A percentile compares a stretch with the other conserved stretches of the same genome.
phyloP scores from a whole-genome alignment of 306 rosid species.

The Pyrus betulifolia region DNA sequence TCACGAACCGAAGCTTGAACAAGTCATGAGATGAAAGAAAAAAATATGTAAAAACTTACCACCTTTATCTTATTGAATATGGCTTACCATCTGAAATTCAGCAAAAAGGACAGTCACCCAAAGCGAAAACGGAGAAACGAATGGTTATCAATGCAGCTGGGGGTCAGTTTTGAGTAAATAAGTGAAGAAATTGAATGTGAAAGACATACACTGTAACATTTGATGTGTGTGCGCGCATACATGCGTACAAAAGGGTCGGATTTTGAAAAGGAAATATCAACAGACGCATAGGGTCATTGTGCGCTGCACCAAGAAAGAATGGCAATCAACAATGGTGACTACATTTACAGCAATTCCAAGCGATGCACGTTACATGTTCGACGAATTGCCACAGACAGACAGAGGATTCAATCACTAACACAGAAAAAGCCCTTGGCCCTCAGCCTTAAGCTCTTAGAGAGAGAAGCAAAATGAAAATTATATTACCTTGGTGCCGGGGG shows the following conservation, averaged over 20 bases:
- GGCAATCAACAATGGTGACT: neutral
- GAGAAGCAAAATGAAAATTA: neutral
- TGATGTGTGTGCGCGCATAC: too few relatives aligned
- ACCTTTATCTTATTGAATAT: neutral
- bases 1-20: neutral
- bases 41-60: neutral
- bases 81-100: neutral
- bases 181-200: too few relatives aligned
- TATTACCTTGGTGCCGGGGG: slow-evolving; percentile 57
- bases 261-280: too few relatives aligned
- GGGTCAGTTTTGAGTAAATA: too few relatives aligned
- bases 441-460: too few relatives aligned
- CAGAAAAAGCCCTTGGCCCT: neutral
- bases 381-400: neutral
- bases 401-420: neutral
- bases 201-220: too few relatives aligned
- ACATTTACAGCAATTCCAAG: neutral
- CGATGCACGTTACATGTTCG: slow-evolving; percentile 7
- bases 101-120: too few relatives aligned
- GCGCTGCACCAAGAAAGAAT: neutral
- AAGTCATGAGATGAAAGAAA: neutral
- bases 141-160: too few relatives aligned
- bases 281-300: too few relatives aligned
- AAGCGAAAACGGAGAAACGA: too few relatives aligned
- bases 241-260: too few relatives aligned